Base-by-base conservation (phyloP, 2,329 filamentous ascomycete genomes). In the Penicillium hordei region DNA sequence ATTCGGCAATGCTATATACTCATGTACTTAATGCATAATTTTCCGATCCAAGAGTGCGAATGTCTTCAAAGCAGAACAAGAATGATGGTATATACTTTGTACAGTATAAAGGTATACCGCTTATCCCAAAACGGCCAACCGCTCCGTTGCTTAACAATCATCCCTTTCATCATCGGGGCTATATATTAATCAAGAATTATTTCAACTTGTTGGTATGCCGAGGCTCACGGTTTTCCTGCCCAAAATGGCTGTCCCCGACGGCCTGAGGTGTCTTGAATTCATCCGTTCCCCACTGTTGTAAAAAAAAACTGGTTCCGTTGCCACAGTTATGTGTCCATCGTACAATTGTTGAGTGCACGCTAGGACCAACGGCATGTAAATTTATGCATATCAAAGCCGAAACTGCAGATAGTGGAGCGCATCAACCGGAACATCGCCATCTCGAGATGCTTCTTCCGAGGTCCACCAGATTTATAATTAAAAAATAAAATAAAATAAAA, bases 361-460 rank as follows among this genome's bases (percentile, higher is more conserved):
- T 48, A 31, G n/a, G 34, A 39, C 15, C 3, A 48, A 13, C 7
- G 13, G 13, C 4, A 48, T 21, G 19, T 21, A 29, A 21, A n/a
- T 42, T 48, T 42, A 23, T 49, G 52, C 44, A 50, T 25, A 31
- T 40, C 52, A 49, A 39, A 33, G 13, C 7, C 48, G 21, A 43
- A 48, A 46, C 46, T 51, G 58, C 39, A 57, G 25, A 34, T 34
- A 58, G 64, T 67, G 66, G 62, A 59, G 40, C 55, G 52, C 23
- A 31, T 61, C 27, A 52, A 46, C 31, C 59, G 49, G 55, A 42
- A 43, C 38, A 60, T 61, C 40, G 61, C 55, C 60, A 48, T 59
- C 65, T 68, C 58, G 61, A 68, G 68, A 67, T 69, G 48, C 61
- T 69, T 69, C 68, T 67, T 67, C 59, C 60, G 60, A 44, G 31